Evolutionary conservation across 2,329 filamentous ascomycete species (phyloP).

Genomic region (Scedosporium minutisporum): DNA sequence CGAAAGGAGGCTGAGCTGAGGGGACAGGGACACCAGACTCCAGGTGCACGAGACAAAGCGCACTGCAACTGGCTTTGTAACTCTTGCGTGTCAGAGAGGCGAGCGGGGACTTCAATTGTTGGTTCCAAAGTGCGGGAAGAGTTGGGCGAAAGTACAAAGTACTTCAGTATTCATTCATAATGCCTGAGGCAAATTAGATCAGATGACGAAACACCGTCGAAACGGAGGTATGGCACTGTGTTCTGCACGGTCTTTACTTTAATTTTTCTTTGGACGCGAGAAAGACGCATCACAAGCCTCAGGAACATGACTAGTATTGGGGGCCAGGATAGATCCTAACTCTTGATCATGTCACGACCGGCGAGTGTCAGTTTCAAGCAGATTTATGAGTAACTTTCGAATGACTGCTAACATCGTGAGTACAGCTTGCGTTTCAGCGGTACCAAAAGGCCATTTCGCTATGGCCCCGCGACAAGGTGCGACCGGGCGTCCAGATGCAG

Average conservation of each 20-base stretch:
- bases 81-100: background rate
- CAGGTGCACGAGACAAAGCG: background rate
- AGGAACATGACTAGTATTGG: background rate
- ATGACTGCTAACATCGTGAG: background rate
- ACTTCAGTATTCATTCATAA: background rate
- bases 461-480: slow-evolving; percentile 56
- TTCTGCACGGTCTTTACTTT: background rate
- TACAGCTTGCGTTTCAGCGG: slow-evolving; percentile 19
- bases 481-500: slow-evolving; percentile 53
- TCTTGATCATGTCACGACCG: slow-evolving; percentile 12
- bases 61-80: background rate
- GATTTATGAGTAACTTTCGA: too few species aligned
- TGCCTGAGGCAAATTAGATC: slow-evolving; percentile 5
- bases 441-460: slow-evolving; percentile 41
- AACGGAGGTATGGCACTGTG: slow-evolving; percentile 6
- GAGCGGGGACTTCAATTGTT: background rate
- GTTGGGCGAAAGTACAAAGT: background rate
- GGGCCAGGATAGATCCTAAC: background rate
- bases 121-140: background rate
- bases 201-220: slow-evolving; percentile 7
- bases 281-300: background rate
- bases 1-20: slow-evolving; percentile 4
- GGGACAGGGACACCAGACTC: background rate
- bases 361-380: slow-evolving; percentile 12
- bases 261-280: slow-evolving; percentile 1